These are phyloP conservation scores for Anaeramoeba flamelloides DNA, from an alignment of 78 protist genomes.

Conservation along the genomic window DNA sequence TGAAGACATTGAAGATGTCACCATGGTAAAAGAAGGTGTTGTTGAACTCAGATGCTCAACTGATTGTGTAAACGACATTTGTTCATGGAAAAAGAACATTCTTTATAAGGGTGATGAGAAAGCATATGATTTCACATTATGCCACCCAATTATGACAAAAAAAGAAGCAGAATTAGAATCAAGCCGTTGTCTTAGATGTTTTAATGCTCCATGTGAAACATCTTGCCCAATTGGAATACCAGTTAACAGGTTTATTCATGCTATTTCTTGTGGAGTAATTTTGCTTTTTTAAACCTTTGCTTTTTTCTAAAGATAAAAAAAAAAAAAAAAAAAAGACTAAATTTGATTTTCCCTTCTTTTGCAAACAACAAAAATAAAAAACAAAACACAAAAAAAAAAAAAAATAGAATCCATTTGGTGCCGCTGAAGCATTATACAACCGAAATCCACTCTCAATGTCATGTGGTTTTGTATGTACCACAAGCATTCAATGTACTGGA, in stretches of 20 bases:
- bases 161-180: background rate
- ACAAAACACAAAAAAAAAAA: too few relatives aligned
- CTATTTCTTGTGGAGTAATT: background rate
- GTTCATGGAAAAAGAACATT: background rate
- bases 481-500: constrained; percentile 61
- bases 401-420: background rate
- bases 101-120: background rate
- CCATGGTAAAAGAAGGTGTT: too few relatives aligned
- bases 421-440: constrained; percentile 30
- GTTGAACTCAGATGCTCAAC: too few relatives aligned
- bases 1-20: too few relatives aligned
- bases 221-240: background rate
- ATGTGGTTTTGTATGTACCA: constrained; percentile 85
- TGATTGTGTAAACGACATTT: too few relatives aligned
- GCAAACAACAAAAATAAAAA: too few relatives aligned
- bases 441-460: constrained; percentile 79
- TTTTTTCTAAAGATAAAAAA: too few relatives aligned
- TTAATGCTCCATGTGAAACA: background rate
- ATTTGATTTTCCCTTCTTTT: too few relatives aligned
- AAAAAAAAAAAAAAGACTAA: too few relatives aligned
- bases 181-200: background rate
- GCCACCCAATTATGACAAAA: background rate
- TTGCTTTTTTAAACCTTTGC: too few relatives aligned
- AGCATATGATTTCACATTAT: background rate
- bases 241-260: background rate